Percentiles rank a stretch among this genome's conserved stretches.
Conservation (phyloP, 2,329 filamentous ascomycete genomes). For the Alternaria brassicae region DNA sequence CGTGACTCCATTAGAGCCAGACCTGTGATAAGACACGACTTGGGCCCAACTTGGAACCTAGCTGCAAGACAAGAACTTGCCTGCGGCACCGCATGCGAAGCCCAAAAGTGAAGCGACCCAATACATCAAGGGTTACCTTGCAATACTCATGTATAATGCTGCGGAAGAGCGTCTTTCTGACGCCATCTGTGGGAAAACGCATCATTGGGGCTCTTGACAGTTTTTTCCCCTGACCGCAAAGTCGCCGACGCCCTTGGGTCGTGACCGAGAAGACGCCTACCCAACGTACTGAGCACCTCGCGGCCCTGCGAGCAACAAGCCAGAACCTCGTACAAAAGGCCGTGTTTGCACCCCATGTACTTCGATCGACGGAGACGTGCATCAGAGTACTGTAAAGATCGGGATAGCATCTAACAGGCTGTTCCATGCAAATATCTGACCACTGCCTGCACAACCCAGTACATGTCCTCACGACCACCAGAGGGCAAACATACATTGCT, state of each 20-base stretch:
- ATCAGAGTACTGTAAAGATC: background rate
- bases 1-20: slow-evolving; percentile 10
- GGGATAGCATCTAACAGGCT: background rate
- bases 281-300: background rate
- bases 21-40: background rate
- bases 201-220: slow-evolving; percentile 2
- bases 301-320: background rate
- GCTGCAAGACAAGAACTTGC: background rate
- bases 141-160: background rate
- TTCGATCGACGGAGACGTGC: background rate
- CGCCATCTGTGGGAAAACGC: background rate
- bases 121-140: slow-evolving; percentile 5
- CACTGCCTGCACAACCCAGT: background rate
- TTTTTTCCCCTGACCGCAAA: background rate
- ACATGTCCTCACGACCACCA: background rate
- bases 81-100: background rate
- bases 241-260: background rate
- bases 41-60: background rate
- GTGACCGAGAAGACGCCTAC: background rate
- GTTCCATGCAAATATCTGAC: background rate
- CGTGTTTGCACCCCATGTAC: background rate
- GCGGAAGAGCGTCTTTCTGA: background rate
- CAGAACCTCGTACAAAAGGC: background rate
- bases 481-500: background rate
- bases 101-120: slow-evolving; percentile 9